Evolutionary conservation across 208 protist species (phyloP), one percentile per base, ranked within the genome.

Genomic region (Naegleria gruberi): DNA sequence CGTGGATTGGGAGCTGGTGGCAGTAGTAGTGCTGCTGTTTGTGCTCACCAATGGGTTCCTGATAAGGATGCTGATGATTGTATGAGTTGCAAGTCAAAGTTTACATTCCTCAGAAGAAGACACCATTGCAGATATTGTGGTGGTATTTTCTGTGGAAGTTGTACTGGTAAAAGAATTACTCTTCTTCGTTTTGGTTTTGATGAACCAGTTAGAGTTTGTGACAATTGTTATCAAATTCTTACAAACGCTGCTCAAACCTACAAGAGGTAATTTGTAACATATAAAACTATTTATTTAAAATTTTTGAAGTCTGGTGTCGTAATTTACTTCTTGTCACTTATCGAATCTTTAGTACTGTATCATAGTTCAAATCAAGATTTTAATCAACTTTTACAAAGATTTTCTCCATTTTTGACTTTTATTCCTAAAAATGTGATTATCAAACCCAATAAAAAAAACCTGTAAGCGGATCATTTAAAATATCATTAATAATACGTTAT

Each of bases 281-380:
- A 55, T 55, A 30, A 65, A 65, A 65, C 51, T 30, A 65, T 30
- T 65, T 65, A 65, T 65, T 65, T 65, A 65, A n/a, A n/a, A n/a
- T n/a, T n/a, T n/a, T n/a, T n/a, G n/a, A n/a, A n/a, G n/a, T n/a
- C n/a, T n/a, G n/a, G n/a, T n/a, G 8, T 46, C 84, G 34, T n/a
- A 55, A 41, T 26, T 86, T 23, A 41, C 77, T 89, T 87, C n/a
- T 93, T 90, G 40, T 65, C 93, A 43, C n/a, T n/a, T n/a, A n/a
- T n/a, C n/a, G n/a, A n/a, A n/a, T n/a, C n/a, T n/a, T n/a, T n/a
- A n/a, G n/a, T n/a, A n/a, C n/a, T n/a, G n/a, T n/a, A n/a, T n/a
- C n/a, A n/a, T n/a, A n/a, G n/a, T n/a, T n/a, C n/a, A n/a, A n/a
- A n/a, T n/a, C n/a, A n/a, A n/a, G n/a, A n/a, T n/a, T n/a, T n/a